phyloP scores from a whole-genome alignment of 108 stramenopile genomes.

The Chaetoceros tenuissimus region DNA sequence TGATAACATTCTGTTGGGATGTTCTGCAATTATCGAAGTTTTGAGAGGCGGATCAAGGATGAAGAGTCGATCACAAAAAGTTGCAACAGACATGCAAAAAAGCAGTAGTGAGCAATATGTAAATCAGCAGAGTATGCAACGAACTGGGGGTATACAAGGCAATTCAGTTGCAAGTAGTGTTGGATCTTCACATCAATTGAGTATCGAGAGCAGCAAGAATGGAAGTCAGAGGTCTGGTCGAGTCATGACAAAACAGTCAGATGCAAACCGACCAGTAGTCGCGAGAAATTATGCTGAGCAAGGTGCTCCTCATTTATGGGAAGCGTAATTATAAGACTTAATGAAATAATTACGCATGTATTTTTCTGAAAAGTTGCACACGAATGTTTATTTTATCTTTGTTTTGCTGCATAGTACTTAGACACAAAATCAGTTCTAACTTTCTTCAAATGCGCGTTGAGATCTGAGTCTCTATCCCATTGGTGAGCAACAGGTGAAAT shows the following conservation, averaged over 20 bases:
- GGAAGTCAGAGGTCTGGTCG: too few relatives aligned
- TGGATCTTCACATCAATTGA: neutral
- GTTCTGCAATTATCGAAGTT: neutral
- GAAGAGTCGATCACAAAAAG: neutral
- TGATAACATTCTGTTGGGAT: neutral
- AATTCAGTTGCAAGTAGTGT: neutral
- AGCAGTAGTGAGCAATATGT: neutral
- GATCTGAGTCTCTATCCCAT: slow-evolving; percentile 72
- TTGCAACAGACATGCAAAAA: neutral
- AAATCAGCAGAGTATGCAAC: neutral
- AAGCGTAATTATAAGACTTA: too few relatives aligned
- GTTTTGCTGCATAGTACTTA: too few relatives aligned
- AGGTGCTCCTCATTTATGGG: neutral
- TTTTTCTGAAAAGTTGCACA: too few relatives aligned
- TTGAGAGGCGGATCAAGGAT: neutral
- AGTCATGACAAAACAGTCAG: neutral
- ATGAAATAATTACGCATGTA: too few relatives aligned
- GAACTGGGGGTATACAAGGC: neutral
- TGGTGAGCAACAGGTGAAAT: slow-evolving; percentile 76
- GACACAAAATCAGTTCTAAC: too few relatives aligned
- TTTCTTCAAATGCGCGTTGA: slow-evolving; percentile 10
- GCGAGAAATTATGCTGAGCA: neutral
- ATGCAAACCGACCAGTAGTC: neutral
- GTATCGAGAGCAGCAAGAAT: neutral
- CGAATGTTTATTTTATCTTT: too few relatives aligned